Base-by-base conservation (phyloP, 805 yeast species). In the Myxozyma mucilagina region DNA sequence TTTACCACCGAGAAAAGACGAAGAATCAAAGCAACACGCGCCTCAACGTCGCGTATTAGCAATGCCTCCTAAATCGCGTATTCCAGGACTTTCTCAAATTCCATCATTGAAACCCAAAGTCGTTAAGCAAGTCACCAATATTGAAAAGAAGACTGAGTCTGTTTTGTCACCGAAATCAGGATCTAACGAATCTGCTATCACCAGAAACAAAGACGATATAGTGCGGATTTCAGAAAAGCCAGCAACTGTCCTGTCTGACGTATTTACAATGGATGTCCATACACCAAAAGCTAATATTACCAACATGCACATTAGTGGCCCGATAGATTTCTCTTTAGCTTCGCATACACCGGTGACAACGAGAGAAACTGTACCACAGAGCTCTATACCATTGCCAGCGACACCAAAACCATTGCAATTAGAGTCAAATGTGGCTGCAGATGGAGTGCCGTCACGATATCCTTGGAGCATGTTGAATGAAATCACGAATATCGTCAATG, bases 401-500 rank as follows among this genome's bases (percentile, higher is more conserved):
- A n/a, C n/a, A n/a, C n/a, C n/a, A n/a, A n/a, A n/a, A n/a, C n/a
- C n/a, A n/a, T n/a, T n/a, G n/a, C n/a, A n/a, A 9, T 36, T 13
- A 36, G 39, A 7, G 16, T 6, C 13, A 13, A 20, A 41, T 41
- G 13, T 41, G 44, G 16, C 47, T 10, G 39, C 32, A 18, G 38
- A 47, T 29, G 47, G 41, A 11, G 16, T 47, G 10, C 43, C 58
- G 31, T 31, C 58, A 9, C 38, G 47, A 16, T 55, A 47, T 39
- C 53, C 58, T 24, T 55, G 58, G 58, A 47, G 48, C 20, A 55
- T 47, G 58, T 44, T 55, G 18, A 11, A 52, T n/a, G 58, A 55
- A 41, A 41, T 55, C 50, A 55, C 58, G 8, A 55, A 55, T 38
- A 20, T 16, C 11, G 53, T 41, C 4, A 18, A 35, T 14, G 38